Evolutionary conservation across 768 basidiomycete species (phyloP), one percentile per base, ranked within the genome.

Genomic region (Neoboletus magnificus): DNA sequence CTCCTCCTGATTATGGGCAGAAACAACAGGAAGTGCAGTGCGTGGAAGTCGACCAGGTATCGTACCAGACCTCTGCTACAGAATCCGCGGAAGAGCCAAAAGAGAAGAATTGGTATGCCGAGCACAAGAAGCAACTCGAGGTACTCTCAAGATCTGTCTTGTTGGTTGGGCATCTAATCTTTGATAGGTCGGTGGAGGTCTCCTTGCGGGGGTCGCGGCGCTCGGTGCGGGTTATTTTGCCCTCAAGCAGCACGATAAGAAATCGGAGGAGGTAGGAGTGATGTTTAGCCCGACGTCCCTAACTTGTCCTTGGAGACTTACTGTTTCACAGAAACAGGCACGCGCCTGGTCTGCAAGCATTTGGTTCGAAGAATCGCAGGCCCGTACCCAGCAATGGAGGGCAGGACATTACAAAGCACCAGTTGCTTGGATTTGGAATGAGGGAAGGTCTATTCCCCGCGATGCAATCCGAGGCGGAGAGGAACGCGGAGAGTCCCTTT

Each of bases 181-280:
- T 49, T 39, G 37, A 30, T 61, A 89, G 87, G 63, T 88, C 55
- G 88, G 83, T 20, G 88, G 84, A 20, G 87, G 84, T 23, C 50
- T 89, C 29, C 70, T 78, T 35, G 82, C 76, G 1, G 87, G 84
- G 0, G 66, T 73, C n/a, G 83, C 77, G 18, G 63, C 73, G 23
- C 45, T 85, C 18, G 85, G 76, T 51, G 84, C 68, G 9, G 87
- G 84, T 4, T 62, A 73, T 50, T 66, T 64, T 30, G 82, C 81
- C 3, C 83, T 75, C 70, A 83, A 85, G 53, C 57, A 80, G 2
- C 82, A 87, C 58, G 74, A 81, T 59, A 74, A 86, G 60, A 76
- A 72, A 37, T 71, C 82, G 46, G 82, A 87, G 56, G 78, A 87
- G 72, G 86, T 82, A 63, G 29, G 55, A 13, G n/a, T 11, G 6